Conservation (phyloP, 352 stramenopile species). For the Phytophthora pisi region DNA sequence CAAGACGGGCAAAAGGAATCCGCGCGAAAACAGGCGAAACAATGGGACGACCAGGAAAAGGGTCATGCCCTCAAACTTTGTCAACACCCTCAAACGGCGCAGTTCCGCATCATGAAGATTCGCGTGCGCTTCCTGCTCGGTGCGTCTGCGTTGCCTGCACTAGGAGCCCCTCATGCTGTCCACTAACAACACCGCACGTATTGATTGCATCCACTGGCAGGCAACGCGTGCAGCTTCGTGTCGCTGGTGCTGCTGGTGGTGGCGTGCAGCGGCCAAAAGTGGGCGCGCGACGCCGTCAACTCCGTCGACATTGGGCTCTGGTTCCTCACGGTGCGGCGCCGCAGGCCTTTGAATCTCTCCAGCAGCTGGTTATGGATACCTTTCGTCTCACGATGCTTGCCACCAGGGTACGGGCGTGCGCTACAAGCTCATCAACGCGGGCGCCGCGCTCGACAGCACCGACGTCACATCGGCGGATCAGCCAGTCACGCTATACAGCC, state of each 20-base stretch:
- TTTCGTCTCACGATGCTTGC: constrained; percentile 4
- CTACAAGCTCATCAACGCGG: constrained; percentile 86
- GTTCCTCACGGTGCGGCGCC: constrained; percentile 51
- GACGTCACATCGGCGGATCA: constrained; percentile 31
- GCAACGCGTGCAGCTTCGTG: constrained; percentile 54
- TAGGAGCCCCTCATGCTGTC: neutral
- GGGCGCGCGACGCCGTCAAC: constrained; percentile 70
- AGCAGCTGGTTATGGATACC: neutral
- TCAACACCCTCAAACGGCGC: constrained; percentile 21
- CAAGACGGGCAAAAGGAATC: neutral
- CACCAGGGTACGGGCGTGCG: constrained; percentile 67
- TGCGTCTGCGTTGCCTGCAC: constrained; percentile 11
- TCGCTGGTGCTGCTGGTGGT: constrained; percentile 56
- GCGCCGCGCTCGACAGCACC: constrained; percentile 43
- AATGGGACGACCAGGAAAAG: neutral
- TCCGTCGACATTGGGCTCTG: constrained; percentile 79
- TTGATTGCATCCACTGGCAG: constrained; percentile 20
- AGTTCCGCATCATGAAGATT: constrained; percentile 37
- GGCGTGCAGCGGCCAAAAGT: constrained; percentile 54
- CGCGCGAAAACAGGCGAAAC: neutral
- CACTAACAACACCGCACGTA: neutral
- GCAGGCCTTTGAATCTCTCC: neutral
- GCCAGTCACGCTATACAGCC: constrained; percentile 36
- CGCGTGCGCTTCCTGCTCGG: constrained; percentile 48
- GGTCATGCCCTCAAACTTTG: neutral